Conservation (phyloP, 768 basidiomycete genomes). For the Exsudoporus frostii region DNA sequence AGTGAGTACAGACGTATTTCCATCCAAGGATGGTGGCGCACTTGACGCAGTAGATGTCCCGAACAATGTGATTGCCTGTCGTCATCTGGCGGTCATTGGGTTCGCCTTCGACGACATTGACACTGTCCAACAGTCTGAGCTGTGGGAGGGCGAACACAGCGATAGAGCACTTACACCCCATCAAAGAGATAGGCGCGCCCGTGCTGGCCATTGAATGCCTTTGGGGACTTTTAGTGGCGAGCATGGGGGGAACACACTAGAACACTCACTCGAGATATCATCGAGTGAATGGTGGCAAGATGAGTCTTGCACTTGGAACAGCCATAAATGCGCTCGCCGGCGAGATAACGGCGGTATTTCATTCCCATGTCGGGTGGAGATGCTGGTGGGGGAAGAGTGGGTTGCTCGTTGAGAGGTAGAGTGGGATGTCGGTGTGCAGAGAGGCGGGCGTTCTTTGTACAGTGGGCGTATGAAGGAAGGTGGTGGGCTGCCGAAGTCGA, state of each 20-base stretch:
- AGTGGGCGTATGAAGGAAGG: slow-evolving; percentile 28
- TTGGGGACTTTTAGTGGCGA: slow-evolving; percentile 18
- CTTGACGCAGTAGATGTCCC: slow-evolving; percentile 92
- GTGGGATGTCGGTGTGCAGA: slow-evolving; percentile 3
- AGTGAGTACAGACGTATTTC: slow-evolving; percentile 77
- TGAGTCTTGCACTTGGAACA: slow-evolving; percentile 86
- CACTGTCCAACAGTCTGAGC: slow-evolving; percentile 44
- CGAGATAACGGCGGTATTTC: slow-evolving; percentile 84
- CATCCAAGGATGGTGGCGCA: slow-evolving; percentile 87
- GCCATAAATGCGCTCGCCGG: slow-evolving; percentile 83
- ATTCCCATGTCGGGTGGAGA: slow-evolving; percentile 64
- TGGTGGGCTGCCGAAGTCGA: slow-evolving; percentile 2
- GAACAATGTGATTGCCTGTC: slow-evolving; percentile 92
- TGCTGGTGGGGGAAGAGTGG: neutral
- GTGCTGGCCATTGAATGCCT: slow-evolving; percentile 98
- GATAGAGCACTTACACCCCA: slow-evolving; percentile 65
- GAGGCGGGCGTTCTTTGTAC: slow-evolving; percentile 25
- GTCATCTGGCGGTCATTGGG: slow-evolving; percentile 94
- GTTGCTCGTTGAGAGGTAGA: neutral
- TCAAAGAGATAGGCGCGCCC: slow-evolving; percentile 95
- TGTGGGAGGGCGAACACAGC: slow-evolving; percentile 5
- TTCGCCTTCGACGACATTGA: slow-evolving; percentile 88
- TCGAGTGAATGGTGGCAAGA: slow-evolving; percentile 85
- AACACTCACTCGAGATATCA: slow-evolving; percentile 77
- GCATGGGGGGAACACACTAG: neutral